Evolutionary conservation across 2,329 filamentous ascomycete species (phyloP).

Genomic region (Volutella citrinella): DNA sequence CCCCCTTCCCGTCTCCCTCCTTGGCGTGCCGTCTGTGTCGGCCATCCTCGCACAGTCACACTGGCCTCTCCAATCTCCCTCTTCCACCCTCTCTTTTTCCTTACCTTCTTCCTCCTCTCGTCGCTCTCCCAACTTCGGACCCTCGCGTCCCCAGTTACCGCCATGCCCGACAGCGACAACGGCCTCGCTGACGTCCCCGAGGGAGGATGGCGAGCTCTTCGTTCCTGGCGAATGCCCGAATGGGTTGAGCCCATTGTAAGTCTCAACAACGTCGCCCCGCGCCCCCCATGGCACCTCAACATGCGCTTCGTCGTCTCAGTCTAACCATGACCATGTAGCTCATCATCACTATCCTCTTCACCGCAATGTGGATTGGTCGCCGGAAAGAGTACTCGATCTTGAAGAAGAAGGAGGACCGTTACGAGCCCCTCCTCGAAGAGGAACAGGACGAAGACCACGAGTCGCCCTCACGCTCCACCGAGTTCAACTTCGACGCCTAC

Average conservation of each 20-base stretch:
- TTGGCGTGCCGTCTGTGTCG: no score
- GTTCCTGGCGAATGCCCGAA: conserved; percentile 3
- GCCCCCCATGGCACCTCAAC: no score
- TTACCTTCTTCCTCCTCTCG: background rate
- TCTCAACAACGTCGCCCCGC: background rate
- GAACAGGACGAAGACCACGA: conserved; percentile 12
- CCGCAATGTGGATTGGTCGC: conserved; percentile 36
- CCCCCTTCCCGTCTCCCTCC: no score
- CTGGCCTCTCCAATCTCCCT: no score
- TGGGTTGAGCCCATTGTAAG: conserved; percentile 4
- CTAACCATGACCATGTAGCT: conserved; percentile 22
- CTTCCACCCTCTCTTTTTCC: background rate
- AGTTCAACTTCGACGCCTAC: conserved; percentile 10
- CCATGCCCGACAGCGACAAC: background rate
- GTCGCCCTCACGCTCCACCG: conserved; percentile 21
- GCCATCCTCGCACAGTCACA: no score
- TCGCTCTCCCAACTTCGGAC: no score
- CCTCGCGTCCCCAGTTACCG: no score
- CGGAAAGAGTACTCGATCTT: conserved; percentile 34
- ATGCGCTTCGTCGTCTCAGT: background rate
- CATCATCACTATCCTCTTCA: conserved; percentile 35
- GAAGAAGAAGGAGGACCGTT: conserved; percentile 10
- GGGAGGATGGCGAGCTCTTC: conserved; percentile 3
- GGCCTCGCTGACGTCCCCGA: conserved; percentile 2
- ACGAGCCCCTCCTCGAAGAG: conserved; percentile 22